phyloP scores from a whole-genome alignment of 2,329 filamentous ascomycete species.

The Colletotrichum truncatum region DNA sequence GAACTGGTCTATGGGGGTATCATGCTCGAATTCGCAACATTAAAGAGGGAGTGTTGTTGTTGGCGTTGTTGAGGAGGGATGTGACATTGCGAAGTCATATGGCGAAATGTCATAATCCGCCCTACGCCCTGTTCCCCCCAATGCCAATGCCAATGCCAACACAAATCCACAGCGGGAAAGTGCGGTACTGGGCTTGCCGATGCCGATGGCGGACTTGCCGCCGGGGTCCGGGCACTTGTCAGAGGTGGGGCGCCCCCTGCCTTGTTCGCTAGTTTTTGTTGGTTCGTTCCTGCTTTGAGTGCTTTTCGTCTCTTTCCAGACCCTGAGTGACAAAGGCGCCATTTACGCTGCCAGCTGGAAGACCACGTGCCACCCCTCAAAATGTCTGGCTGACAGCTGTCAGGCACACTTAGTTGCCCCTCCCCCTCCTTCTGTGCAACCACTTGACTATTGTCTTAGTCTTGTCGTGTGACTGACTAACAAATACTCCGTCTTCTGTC shows the following conservation, averaged over 20 bases:
- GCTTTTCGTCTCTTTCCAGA: background rate
- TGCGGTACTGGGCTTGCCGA: constrained; percentile 9
- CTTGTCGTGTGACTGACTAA: too few species aligned
- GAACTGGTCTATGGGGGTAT: background rate
- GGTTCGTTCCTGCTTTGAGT: background rate
- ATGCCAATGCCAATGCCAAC: too few species aligned
- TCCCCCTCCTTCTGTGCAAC: background rate
- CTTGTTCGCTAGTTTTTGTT: constrained; percentile 13
- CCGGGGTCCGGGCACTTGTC: constrained; percentile 17
- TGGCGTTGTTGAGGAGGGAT: too few species aligned
- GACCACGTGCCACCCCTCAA: background rate
- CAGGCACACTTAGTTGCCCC: background rate
- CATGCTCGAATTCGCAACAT: too few species aligned
- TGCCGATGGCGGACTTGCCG: constrained; percentile 15
- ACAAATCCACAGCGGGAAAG: constrained; percentile 8
- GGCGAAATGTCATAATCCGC: constrained; percentile 2
- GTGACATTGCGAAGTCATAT: too few species aligned
- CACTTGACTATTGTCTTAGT: too few species aligned
- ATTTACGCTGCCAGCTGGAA: background rate
- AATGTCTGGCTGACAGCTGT: background rate
- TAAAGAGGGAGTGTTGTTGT: background rate
- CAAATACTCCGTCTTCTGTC: too few species aligned
- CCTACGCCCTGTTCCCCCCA: background rate
- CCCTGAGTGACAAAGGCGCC: background rate
- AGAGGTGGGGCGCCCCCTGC: constrained; percentile 3